Evolutionary conservation across 176 grass and related monocot species (phyloP), one percentile per base, ranked within the genome.

Genomic region (Paspalum notatum): DNA sequence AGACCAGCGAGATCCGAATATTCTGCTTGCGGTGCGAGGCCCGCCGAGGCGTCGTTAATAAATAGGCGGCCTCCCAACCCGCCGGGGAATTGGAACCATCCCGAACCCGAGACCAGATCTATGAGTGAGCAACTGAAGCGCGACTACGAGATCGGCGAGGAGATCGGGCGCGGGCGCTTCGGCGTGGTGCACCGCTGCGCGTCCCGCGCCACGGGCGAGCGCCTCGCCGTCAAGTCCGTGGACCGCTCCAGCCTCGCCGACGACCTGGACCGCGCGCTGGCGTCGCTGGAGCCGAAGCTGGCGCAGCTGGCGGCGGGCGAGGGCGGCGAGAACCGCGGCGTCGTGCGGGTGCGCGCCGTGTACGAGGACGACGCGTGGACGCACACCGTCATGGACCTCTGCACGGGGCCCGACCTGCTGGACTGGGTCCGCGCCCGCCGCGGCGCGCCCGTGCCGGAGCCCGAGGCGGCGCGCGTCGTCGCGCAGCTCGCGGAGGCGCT

Each of bases 311-410:
- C 90, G 17, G 26, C 26, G 5, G 84, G 77, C 13, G 85, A 82
- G 6, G 87, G 88, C 37, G 85, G 72, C 14, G 87, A 80, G 9
- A 94, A 97, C 87, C 92, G 87, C 0, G 83, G 85, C n/a, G 95
- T 83, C 56, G 83, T 90, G 26, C 87, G 81, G 72, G 85, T 94
- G 76, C 85, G 66, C 49, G 85, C 83, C 3, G 87, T 83, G 41
- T 97, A 89, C 83, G 83, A 92, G 82, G 83, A 97, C 80, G 77
- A 45, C 0, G 39, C 70, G 17, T 97, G 87, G 77, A 88, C 84
- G 38, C 95, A 97, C 74, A 65, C 91, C 24, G 80, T 97, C 6
- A 94, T 97, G 87, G 95, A 97, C 80, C 82, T 97, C 32, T 94
- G 92, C 87, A 26, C 88, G 4, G 90, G 90, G 0, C 87, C 89